These are phyloP conservation scores for Xylariaceae sp. DNA, from an alignment of 2,329 filamentous ascomycete genomes.

Conservation along the genomic window DNA sequence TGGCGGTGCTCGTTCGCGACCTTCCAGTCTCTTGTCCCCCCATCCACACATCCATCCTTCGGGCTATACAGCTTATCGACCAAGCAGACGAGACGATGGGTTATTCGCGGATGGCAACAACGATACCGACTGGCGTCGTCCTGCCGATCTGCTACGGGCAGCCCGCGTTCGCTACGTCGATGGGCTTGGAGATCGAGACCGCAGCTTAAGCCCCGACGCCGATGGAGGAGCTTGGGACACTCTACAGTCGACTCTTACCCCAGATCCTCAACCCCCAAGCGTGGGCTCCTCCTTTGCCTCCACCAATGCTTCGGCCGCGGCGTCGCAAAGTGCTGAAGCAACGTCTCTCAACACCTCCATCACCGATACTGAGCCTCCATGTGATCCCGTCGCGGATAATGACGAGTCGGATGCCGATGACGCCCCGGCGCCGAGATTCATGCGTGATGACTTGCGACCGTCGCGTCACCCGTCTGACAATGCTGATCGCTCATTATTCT, in stretches of 20 bases:
- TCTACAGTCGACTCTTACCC: conserved; percentile 73
- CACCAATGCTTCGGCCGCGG: conserved; percentile 44
- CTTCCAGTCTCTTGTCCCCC: too few species aligned
- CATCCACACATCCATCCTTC: too few species aligned
- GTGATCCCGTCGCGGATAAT: conserved; percentile 52
- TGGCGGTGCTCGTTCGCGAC: too few species aligned
- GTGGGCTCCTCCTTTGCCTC: conserved; percentile 80
- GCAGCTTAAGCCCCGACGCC: conserved; percentile 72
- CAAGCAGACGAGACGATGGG: too few species aligned
- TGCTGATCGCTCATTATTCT: too few species aligned
- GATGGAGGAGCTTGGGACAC: conserved; percentile 68
- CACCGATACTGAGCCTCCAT: conserved; percentile 39
- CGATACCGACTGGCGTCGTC: too few species aligned
- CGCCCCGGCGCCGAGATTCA: conserved; percentile 23
- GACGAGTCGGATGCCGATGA: conserved; percentile 53
- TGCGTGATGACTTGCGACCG: too few species aligned
- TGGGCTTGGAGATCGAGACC: conserved; percentile 78
- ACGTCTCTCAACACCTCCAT: conserved; percentile 46
- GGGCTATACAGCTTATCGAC: too few species aligned
- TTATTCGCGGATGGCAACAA: too few species aligned
- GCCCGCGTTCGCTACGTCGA: conserved; percentile 42
- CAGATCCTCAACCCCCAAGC: conserved; percentile 76
- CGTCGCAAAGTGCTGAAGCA: conserved; percentile 39
- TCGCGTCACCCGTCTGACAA: too few species aligned
- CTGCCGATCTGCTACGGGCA: not conserved